Base-by-base conservation (phyloP, 2,329 filamentous ascomycete genomes). In the Trichoderma gracile region DNA sequence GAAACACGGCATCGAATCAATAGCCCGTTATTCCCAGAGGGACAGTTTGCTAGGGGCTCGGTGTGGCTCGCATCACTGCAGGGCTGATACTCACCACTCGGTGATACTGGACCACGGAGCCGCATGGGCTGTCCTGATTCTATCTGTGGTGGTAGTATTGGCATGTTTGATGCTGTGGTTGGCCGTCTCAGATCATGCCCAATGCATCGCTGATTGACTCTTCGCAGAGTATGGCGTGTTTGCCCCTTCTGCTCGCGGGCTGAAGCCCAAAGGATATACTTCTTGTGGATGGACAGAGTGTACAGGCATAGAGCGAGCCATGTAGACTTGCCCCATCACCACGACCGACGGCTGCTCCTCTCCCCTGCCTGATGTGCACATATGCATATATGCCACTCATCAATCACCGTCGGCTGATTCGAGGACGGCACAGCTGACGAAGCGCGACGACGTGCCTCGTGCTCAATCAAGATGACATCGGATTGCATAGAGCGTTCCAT, bases 1-100 rank as follows among this genome's bases (percentile, higher is more conserved):
- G 40, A 54, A 62, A 54, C 47, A 30, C 17, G 1, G 33, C n/a
- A 23, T 23, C 23, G 57, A 60, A 30, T 50, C 56, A 50, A 50
- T 42, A 49, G 30, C 21, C 15, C 17, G 45, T n/a, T 25, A 50
- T 42, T 50, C 15, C 1, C 23, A 14, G 12, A n/a, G 21, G 30
- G 56, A 25, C 9, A 38, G 15, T 19, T 14, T 30, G 43, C 19
- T 40, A 15, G 43, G 55, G 55, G 43, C 43, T 49, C 21, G 30
- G 25, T 49, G 43, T 40, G n/a, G 5, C 9, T 30, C 17, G 57
- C 42, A 27, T 27, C 10, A 50, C 23, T 19, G n/a, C 30, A 40
- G 21, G 19, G 10, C 45, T 58, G 43, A 38, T 38, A 38, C 5
- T 14, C 10, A 38, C 33, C 33, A 38, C 33, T 14, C 33, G 7